Base-by-base conservation (phyloP, 2,329 filamentous ascomycete species). In the Colletotrichum musicola region DNA sequence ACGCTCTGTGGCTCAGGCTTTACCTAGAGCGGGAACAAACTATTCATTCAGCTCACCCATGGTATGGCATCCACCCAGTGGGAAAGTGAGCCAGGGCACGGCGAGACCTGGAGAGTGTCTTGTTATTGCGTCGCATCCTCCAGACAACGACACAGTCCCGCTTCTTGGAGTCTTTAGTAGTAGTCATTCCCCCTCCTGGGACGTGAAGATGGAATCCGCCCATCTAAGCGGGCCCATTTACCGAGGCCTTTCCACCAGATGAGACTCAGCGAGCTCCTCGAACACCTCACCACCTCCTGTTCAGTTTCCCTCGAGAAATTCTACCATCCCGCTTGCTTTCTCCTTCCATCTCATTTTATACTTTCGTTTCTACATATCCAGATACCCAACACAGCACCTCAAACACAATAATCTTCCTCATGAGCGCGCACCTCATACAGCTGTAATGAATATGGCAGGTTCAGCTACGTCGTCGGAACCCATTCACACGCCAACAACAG, bases 401-500 rank as follows among this genome's bases (percentile, higher is more conserved):
- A 9, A n/a, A n/a, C 7, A 18, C 44, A 10, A 10, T 20, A n/a
- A 20, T 6, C 5, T 51, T 22, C 4, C 13, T 12, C 13, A 46
- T 46, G 35, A 30, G 51, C 59, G 18, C 38, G 18, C 10, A 42
- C 16, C 16, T 40, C 13, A 6, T 2, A 7, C 30, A 3, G 30
- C 30, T 35, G 27, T 27, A 12, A 16, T 22, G 20, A 10, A 54
- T 12, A 25, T 55, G 16, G 13, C 35, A 12, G 42, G n/a, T 7
- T 42, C 53, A 44, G 12, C 44, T 22, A 18, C 38, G 16, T 51
- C 51, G n/a, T 57, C 38, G 14, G 22, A n/a, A 13, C 35, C 47
- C 27, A 49, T 46, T 46, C 27, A 47, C 16, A 54, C 40, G 2
- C 60, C 27, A 10, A 68, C 25, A 22, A 64, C 60, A 58, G 53